phyloP scores from a whole-genome alignment of 1,284 basidiomycete species.

The Moesziomyces antarcticus region DNA sequence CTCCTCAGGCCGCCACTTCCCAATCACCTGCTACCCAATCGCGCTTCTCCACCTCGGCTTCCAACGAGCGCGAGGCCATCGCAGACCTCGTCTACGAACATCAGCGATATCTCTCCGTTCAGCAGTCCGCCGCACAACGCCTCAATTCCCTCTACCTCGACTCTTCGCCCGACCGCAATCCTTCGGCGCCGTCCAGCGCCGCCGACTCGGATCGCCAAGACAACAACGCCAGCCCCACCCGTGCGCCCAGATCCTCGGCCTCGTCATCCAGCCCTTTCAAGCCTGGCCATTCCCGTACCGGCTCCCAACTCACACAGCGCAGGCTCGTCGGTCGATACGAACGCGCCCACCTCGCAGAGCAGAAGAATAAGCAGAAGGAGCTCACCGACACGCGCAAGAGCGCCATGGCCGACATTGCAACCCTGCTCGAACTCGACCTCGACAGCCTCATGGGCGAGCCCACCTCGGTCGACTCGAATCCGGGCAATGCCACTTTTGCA shows the following conservation, averaged over 20 bases:
- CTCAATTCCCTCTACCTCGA: constrained; percentile 35
- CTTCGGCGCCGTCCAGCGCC: background rate
- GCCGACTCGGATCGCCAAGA: constrained; percentile 6
- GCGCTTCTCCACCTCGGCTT: constrained; percentile 2
- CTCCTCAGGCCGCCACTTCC: constrained; percentile 32
- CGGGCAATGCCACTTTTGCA: constrained; percentile 10
- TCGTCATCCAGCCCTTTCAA: constrained; percentile 29
- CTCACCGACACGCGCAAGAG: constrained; percentile 52
- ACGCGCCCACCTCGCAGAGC: constrained; percentile 54
- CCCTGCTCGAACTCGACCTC: constrained; percentile 57
- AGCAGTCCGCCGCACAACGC: constrained; percentile 40
- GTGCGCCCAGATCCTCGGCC: constrained; percentile 4
- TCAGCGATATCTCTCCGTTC: constrained; percentile 38
- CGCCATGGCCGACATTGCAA: constrained; percentile 54
- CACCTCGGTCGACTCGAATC: constrained; percentile 3
- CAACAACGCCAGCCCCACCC: constrained; percentile 21
- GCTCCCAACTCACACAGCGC: constrained; percentile 40
- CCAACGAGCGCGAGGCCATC: constrained; percentile 51
- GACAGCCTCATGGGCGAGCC: constrained; percentile 46
- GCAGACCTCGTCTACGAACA: constrained; percentile 61
- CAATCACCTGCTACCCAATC: background rate
- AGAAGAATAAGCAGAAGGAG: constrained; percentile 54
- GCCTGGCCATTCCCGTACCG: constrained; percentile 29
- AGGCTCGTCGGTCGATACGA: constrained; percentile 54
- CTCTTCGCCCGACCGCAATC: constrained; percentile 19